Evolutionary conservation across 1,284 basidiomycete species (phyloP).

Genomic region (Meira miltonrushii): DNA sequence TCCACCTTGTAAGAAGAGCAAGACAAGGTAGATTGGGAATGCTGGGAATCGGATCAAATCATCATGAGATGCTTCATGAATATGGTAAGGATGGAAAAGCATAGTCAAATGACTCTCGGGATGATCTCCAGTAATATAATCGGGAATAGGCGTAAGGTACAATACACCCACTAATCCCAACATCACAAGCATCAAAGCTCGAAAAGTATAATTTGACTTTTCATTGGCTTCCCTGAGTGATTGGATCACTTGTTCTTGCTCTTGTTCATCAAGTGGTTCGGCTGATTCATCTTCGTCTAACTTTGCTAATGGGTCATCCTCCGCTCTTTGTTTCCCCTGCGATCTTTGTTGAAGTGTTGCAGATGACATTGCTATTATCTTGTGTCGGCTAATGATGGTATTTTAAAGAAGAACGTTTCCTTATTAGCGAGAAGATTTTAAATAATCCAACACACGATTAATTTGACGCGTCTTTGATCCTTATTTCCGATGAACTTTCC

Average conservation of each 20-base stretch:
- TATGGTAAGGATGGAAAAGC: conserved; percentile 30
- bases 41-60: conserved; percentile 49
- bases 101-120: conserved; percentile 46
- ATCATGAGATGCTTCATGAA: conserved; percentile 42
- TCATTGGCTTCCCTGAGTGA: conserved; percentile 36
- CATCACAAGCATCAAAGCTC: conserved; percentile 31
- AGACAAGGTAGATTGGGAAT: conserved; percentile 45
- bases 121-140: conserved; percentile 44
- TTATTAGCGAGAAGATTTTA: too few relatives aligned
- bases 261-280: conserved; percentile 23
- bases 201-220: conserved; percentile 43
- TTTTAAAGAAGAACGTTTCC: too few relatives aligned
- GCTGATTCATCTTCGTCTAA: conserved; percentile 20
- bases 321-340: neutral
- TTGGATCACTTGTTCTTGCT: conserved; percentile 42
- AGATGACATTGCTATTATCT: too few relatives aligned
- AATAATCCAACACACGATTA: too few relatives aligned
- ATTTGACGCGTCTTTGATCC: too few relatives aligned
- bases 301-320: conserved; percentile 17
- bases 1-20: conserved; percentile 31
- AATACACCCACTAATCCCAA: conserved; percentile 15
- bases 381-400: too few relatives aligned
- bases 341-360: conserved; percentile 1
- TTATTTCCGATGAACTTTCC: too few relatives aligned
- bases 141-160: conserved; percentile 44